Evolutionary conservation across 345 rosid genomes (phyloP), one percentile per base, ranked within the genome.

Genomic region (Geranium rotundifolium): DNA sequence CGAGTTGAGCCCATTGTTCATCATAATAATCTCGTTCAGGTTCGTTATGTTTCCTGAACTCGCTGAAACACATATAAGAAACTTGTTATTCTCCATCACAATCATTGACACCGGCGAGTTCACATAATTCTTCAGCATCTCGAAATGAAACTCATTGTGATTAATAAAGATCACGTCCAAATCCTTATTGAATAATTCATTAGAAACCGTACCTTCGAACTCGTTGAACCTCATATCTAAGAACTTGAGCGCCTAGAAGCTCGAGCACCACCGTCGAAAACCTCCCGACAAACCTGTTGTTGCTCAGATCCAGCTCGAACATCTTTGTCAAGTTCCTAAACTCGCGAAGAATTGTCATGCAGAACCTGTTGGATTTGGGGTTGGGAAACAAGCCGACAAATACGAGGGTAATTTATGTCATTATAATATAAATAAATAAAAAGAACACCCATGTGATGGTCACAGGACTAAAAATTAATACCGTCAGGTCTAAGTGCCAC

Each of bases 281-380:
- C 65, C 77, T 81, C 8, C 96, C 96, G 56, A 89, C 96, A 67
- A 89, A 84, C 5, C 96, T 70, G 61, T 89, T 89, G 76, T 89
- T 89, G 77, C 96, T 89, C n/a, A 89, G 89, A 81, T 89, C 96
- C 76, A 89, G 78, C 81, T 89, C 96, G 68, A 71, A 83, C 19
- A 89, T 77, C 54, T 79, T 65, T 79, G 77, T 83, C 57, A 86
- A 76, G 55, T 73, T 64, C 7, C 58, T 57, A 54, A 89, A 89
- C 78, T 67, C 74, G 52, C 65, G 89, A 0, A 91, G 96, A 50
- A 86, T 78, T 19, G 87, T 84, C 1, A 91, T 95, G n/a, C 96
- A 89, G 64, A 86, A 86, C 13, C 95, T 80, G 66, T 89, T 89
- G 54, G 96, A 70, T 75, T 87, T 89, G 64, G n/a, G n/a, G n/a